A percentile compares a stretch with the other conserved stretches of the same genome.
These are phyloP conservation scores for Withania somnifera DNA, from an alignment of 305 asterid species.

Conservation along the genomic window DNA sequence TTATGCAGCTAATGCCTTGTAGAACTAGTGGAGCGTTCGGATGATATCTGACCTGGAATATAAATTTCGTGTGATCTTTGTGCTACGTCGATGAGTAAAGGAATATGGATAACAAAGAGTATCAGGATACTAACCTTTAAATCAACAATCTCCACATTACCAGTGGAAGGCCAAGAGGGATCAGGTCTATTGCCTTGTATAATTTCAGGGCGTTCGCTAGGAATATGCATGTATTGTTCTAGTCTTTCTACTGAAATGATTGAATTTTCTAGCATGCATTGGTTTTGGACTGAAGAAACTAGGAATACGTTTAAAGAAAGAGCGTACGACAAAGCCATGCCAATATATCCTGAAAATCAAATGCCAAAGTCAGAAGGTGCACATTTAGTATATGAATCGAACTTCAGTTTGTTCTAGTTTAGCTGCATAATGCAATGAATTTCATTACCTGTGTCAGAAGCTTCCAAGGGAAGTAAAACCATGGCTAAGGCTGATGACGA, in stretches of 20 bases:
- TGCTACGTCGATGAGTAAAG: neutral
- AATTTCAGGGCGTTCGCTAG: conserved; percentile 21
- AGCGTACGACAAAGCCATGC: conserved; percentile 34
- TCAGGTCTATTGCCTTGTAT: conserved; percentile 15
- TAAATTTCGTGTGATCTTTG: neutral
- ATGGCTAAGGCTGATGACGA: conserved; percentile 25
- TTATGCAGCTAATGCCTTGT: conserved; percentile 24
- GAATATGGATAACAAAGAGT: neutral
- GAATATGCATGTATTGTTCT: conserved; percentile 24
- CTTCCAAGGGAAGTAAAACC: conserved; percentile 11
- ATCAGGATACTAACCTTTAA: conserved; percentile 11
- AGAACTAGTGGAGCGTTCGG: conserved; percentile 26
- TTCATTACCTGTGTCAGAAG: conserved; percentile 17
- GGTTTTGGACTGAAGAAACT: conserved; percentile 13
- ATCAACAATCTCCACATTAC: conserved; percentile 23
- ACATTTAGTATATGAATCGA: neutral
- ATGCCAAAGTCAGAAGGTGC: neutral
- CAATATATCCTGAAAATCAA: conserved; percentile 19
- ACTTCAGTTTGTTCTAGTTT: neutral
- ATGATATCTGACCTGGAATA: conserved; percentile 21
- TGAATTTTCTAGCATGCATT: conserved; percentile 22
- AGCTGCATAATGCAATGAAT: neutral
- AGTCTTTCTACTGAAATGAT: conserved; percentile 27
- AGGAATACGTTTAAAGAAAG: conserved; percentile 20
- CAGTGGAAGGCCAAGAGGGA: conserved; percentile 17